Percentiles rank a stretch among this genome's conserved stretches.
Conservation (phyloP, 2,329 filamentous ascomycete species). For the Trichoderma breve region DNA sequence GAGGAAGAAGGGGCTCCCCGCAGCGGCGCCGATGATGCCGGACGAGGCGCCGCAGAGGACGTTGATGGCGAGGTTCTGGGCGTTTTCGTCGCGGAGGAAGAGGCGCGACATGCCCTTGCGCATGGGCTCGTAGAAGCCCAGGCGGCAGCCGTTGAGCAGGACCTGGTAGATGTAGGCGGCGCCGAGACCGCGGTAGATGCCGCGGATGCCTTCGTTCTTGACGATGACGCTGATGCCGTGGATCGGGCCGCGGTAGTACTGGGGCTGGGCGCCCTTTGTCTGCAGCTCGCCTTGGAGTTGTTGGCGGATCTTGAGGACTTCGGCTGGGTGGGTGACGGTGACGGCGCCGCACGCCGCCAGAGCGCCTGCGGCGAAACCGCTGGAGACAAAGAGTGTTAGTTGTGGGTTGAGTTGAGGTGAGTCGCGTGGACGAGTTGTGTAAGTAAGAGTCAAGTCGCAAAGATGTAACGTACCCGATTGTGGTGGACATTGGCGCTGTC, state of each 20-base stretch:
- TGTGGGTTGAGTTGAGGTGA: background rate
- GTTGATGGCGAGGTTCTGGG: conserved; percentile 86
- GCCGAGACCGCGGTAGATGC: conserved; percentile 84
- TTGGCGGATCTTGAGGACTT: conserved; percentile 99
- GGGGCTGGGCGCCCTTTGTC: conserved; percentile 76
- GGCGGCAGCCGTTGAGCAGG: conserved; percentile 89
- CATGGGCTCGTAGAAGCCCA: conserved; percentile 97
- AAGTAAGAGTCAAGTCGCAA: background rate
- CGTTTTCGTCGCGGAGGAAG: conserved; percentile 68
- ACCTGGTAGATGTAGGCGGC: conserved; percentile 97
- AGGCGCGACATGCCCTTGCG: conserved; percentile 67
- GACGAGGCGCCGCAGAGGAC: conserved; percentile 88
- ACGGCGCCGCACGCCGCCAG: conserved; percentile 97
- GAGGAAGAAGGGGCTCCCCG: conserved; percentile 94
- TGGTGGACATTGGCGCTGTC: conserved; percentile 20
- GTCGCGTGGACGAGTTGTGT: background rate
- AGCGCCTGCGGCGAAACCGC: conserved; percentile 92
- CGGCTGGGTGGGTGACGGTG: conserved; percentile 95
- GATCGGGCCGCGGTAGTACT: conserved; percentile 85
- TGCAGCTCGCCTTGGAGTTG: conserved; percentile 96
- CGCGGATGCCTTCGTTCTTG: conserved; percentile 81
- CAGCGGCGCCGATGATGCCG: conserved; percentile 87
- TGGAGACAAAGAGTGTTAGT: conserved; percentile 29
- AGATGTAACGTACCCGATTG: conserved; percentile 16
- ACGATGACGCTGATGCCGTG: conserved; percentile 90